phyloP scores from a whole-genome alignment of 345 rosid species.

The Citrus unshiu region DNA sequence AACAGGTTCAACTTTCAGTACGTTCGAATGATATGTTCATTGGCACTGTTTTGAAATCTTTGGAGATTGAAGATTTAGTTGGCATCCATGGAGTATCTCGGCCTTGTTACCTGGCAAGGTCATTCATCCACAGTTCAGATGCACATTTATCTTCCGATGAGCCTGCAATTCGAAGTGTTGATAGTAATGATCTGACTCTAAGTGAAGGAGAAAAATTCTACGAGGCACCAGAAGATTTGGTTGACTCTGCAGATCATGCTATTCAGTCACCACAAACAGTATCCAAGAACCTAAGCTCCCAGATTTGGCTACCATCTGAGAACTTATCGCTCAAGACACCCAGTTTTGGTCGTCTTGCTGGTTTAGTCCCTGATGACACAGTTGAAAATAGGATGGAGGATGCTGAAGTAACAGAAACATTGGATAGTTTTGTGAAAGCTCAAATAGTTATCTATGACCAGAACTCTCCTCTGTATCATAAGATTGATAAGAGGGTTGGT shows the following conservation, averaged over 20 bases:
- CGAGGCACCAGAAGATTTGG: slow-evolving; percentile 88
- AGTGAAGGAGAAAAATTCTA: slow-evolving; percentile 86
- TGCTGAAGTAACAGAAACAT: slow-evolving; percentile 38
- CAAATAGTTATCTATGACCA: slow-evolving; percentile 75
- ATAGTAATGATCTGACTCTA: slow-evolving; percentile 31
- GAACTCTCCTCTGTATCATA: slow-evolving; percentile 62
- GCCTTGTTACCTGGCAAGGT: slow-evolving; percentile 81
- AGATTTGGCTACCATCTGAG: slow-evolving; percentile 17
- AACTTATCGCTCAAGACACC: slow-evolving; percentile 51
- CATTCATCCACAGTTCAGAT: slow-evolving; percentile 62
- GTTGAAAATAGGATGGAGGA: slow-evolving; percentile 31
- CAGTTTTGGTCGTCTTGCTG: slow-evolving; percentile 63
- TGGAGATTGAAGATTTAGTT: slow-evolving; percentile 96
- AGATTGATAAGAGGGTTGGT: slow-evolving; percentile 72
- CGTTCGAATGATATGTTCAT: slow-evolving; percentile 77
- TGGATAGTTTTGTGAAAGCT: slow-evolving; percentile 95
- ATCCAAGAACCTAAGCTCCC: slow-evolving; percentile 25
- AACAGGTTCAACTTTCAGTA: slow-evolving; percentile 83
- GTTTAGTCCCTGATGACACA: slow-evolving; percentile 67
- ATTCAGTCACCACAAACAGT: slow-evolving; percentile 17
- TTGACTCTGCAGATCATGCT: slow-evolving; percentile 46
- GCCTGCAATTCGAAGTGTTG: slow-evolving; percentile 32
- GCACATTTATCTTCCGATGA: slow-evolving; percentile 37
- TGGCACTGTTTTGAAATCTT: slow-evolving; percentile 79
- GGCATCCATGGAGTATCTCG: slow-evolving; percentile 40